Evolutionary conservation across 805 yeast genomes (phyloP), one percentile per base, ranked within the genome.

Genomic region (Candida arabinofermentans): DNA sequence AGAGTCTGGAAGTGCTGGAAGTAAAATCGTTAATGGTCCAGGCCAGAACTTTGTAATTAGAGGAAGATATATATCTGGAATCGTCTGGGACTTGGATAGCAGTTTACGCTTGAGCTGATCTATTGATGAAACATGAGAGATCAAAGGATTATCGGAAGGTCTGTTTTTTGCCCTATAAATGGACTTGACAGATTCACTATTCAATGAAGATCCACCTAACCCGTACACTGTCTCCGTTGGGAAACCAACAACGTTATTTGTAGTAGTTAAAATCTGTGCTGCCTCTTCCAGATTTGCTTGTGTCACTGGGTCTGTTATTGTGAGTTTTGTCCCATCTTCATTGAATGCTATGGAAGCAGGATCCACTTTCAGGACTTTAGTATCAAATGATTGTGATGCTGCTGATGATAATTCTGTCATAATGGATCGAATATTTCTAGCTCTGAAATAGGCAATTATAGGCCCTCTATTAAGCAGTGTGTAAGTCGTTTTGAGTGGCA

Each of bases 141-240:
- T 93, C 46, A 93, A 67, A 3, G 99, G 99, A 55, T 93, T 93
- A 62, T 93, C 99, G 5, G 95, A 80, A 0, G 99, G 99, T 49
- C 99, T 72, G 58, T 89, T 88, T 55, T 93, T 93, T 22, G 97
- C 98, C 21, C 63, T 70, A 61, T 89, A 93, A 8, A 93, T 93
- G 34, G 81, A 76, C 43, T 64, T 59, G 2, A 90, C 96, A 0
- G 95, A 75, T 5, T 75, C 78, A 40, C 88, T 88, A 40, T 70
- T 72, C 37, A 86, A 66, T 0, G 95, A 86, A 3, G 90, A 83
- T 1, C 93, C 99, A 0, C 96, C 99, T 1, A 93, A 71, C 0
- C 99, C 99, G 61, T 93, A 93, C 0, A 93, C 99, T 0, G 99
- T 93, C 58, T 93, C 99, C 0, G 99, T 87, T 2, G 99, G 99